A percentile compares a stretch with the other conserved stretches of the same genome.
Evolutionary conservation across 306 rosid species (phyloP).

Genomic region (Sindora glabra): DNA sequence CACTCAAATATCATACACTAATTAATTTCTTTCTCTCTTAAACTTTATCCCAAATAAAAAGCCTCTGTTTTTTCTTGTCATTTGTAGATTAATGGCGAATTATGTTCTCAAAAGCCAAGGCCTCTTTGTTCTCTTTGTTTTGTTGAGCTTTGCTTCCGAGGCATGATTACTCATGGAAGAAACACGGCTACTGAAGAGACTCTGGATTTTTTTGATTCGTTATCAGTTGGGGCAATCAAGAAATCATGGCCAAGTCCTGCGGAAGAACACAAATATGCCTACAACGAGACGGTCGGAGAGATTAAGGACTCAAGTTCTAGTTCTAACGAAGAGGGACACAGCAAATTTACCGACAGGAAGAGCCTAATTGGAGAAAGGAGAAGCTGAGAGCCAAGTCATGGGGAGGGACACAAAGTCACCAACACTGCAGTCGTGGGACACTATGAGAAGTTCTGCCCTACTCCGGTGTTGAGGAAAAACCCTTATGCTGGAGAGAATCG

Average conservation of each 20-base stretch:
- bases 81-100: background rate
- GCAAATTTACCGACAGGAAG: too few species aligned
- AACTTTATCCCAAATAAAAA: too few species aligned
- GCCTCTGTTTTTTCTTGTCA: background rate
- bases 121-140: conserved; percentile 5
- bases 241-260: conserved; percentile 21
- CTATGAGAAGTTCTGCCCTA: background rate
- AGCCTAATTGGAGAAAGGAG: too few species aligned
- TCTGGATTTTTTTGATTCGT: too few species aligned
- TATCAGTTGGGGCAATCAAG: conserved; percentile 27
- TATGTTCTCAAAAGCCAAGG: background rate
- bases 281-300: conserved; percentile 18
- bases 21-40: too few species aligned
- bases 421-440: conserved; percentile 11
- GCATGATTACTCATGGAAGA: too few species aligned
- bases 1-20: too few species aligned
- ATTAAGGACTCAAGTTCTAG: conserved; percentile 33
- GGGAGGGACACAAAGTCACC: conserved; percentile 17
- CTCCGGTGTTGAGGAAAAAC: too few species aligned
- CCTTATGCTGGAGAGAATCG: too few species aligned
- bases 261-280: background rate
- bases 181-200: too few species aligned
- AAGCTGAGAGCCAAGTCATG: too few species aligned
- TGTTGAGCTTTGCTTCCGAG: background rate
- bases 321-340: too few species aligned